A percentile compares a stretch with the other conserved stretches of the same genome.
These are phyloP conservation scores for Cryptomeria japonica DNA, from an alignment of 75 land plant species.

Conservation along the genomic window DNA sequence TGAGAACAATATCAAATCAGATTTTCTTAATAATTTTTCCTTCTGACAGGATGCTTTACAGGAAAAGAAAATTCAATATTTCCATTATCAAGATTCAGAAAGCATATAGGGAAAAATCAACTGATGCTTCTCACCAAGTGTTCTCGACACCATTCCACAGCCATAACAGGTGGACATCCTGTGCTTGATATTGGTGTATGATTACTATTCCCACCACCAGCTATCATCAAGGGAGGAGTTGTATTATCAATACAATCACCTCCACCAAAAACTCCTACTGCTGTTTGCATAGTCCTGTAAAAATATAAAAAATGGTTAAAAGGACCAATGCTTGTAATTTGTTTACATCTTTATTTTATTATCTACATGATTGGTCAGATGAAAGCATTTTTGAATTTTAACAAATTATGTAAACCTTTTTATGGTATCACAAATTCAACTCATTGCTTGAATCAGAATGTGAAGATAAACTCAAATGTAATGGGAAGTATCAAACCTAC, in stretches of 20 bases:
- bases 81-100: background rate
- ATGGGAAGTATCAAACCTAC: background rate
- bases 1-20: background rate
- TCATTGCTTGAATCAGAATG: background rate
- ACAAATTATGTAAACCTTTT: background rate
- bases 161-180: slow-evolving; percentile 70
- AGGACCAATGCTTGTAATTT: background rate
- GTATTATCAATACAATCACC: slow-evolving; percentile 34
- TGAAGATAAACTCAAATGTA: background rate
- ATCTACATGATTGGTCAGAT: background rate
- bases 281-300: slow-evolving; percentile 94
- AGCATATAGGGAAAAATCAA: background rate
- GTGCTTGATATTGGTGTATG: slow-evolving; percentile 70
- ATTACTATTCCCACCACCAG: slow-evolving; percentile 55
- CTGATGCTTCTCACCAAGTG: slow-evolving; percentile 53
- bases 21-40: background rate
- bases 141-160: slow-evolving; percentile 87
- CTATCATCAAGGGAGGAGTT: slow-evolving; percentile 68
- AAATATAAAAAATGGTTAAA: background rate
- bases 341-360: background rate
- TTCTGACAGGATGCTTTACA: background rate
- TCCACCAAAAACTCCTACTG: slow-evolving; percentile 95
- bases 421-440: background rate
- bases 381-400: background rate
- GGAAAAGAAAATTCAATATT: background rate